Evolutionary conservation across 1,139 yeast genomes (phyloP), one percentile per base, ranked within the genome.

Genomic region (Yamadazyma kanchanaburiensis): DNA sequence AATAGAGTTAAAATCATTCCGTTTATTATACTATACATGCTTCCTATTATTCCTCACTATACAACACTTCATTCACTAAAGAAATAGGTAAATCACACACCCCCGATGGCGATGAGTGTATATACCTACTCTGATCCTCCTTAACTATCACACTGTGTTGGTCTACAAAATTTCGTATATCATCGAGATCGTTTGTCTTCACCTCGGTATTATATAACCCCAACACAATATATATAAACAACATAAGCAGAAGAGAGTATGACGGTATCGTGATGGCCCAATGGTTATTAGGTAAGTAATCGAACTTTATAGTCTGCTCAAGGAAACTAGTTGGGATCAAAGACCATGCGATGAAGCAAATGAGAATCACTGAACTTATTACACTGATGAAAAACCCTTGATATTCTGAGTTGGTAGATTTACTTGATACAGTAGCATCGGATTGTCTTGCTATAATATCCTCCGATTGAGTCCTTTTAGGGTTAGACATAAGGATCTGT

Each of bases 261-360:
- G 82, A 64, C 1, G 95, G 95, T 1, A 84, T 53, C 0, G 88
- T 85, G 29, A 81, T 49, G 2, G 91, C 80, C 96, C 96, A 87
- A 80, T 91, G 86, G 42, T 87, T 65, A 20, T 87, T 82, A 0
- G 95, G 95, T 43, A 80, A 83, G 54, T 85, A 87, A 43, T 76
- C 71, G 10, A 87, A 73, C 2, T 80, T 76, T 13, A 82, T 38
- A 34, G 50, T 45, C 30, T 74, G 61, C 24, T 50, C 42, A 15
- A 85, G 70, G 24, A 75, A 46, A 8, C 49, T 37, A 16, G 74
- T 73, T 0, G 95, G 95, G 0, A 78, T 50, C 10, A 80, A 48
- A 0, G 89, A 74, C 96, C 96, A 87, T 4, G 71, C 43, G 3
- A 79, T 45, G 70, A 84, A 86, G 7, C 72, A 54, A 2, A 61